phyloP scores from a whole-genome alignment of 1,284 basidiomycete genomes.

The Apiotrichum gamsii region DNA sequence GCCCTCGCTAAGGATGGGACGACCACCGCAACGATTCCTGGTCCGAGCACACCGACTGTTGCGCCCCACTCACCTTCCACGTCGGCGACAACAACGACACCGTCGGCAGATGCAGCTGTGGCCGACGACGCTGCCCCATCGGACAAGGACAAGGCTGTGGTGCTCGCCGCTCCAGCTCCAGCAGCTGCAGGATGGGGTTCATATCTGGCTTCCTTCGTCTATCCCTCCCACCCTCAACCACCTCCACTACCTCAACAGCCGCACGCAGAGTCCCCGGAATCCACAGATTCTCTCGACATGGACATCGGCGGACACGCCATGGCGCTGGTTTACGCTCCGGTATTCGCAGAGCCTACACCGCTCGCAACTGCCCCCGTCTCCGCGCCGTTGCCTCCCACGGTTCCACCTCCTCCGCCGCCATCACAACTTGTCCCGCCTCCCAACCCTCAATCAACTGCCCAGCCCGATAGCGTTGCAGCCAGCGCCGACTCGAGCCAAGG shows the following conservation, averaged over 20 bases:
- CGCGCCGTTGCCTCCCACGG: too few relatives aligned
- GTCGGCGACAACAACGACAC: slow-evolving; percentile 1
- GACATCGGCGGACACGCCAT: too few relatives aligned
- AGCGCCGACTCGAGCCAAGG: neutral
- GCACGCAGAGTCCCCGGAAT: neutral
- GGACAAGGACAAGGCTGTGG: neutral
- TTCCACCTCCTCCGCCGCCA: too few relatives aligned
- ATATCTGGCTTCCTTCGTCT: slow-evolving; percentile 31
- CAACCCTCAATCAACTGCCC: too few relatives aligned
- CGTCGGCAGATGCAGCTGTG: too few relatives aligned
- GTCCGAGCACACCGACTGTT: neutral
- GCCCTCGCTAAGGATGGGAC: too few relatives aligned
- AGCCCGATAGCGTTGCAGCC: too few relatives aligned
- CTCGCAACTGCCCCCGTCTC: neutral
- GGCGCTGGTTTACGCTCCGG: neutral
- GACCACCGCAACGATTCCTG: neutral
- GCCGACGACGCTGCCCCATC: neutral
- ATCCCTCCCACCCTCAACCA: neutral
- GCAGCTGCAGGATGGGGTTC: slow-evolving; percentile 24
- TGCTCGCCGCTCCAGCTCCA: neutral
- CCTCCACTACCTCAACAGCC: neutral
- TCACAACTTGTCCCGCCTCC: neutral
- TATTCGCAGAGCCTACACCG: neutral
- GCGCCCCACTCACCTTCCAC: neutral
- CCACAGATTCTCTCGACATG: too few relatives aligned